These are phyloP conservation scores for Alnus rubra DNA, from an alignment of 306 rosid genomes.

Conservation along the genomic window DNA sequence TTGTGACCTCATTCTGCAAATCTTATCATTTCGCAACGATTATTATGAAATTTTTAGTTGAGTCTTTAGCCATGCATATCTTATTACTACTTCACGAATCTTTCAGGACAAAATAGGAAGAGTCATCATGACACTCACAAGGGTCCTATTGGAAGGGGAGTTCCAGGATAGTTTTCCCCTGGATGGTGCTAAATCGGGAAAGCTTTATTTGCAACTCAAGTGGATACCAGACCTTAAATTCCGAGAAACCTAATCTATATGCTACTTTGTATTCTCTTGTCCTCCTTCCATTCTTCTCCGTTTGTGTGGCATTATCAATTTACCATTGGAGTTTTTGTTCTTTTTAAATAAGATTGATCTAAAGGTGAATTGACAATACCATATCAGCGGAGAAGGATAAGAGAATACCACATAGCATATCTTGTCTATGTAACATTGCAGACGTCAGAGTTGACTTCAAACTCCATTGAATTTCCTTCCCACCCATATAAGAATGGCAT, in stretches of 20 bases:
- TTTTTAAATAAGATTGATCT: too few relatives aligned
- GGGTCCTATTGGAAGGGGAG: slow-evolving; percentile 73
- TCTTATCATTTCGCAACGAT: too few relatives aligned
- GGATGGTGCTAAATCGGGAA: slow-evolving; percentile 76
- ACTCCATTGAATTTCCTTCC: background rate
- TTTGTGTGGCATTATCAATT: too few relatives aligned
- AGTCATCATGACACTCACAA: slow-evolving; percentile 76
- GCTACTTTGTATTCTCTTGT: too few relatives aligned
- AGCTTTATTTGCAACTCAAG: slow-evolving; percentile 49
- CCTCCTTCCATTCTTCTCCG: too few relatives aligned
- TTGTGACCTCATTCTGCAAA: background rate
- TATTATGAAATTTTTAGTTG: background rate
- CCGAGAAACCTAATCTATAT: slow-evolving; percentile 38
- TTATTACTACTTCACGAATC: slow-evolving; percentile 1
- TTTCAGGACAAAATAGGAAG: slow-evolving; percentile 78
- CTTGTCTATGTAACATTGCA: background rate
- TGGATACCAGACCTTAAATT: slow-evolving; percentile 70
- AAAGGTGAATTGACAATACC: too few relatives aligned
- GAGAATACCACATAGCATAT: too few relatives aligned
- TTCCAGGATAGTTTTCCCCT: slow-evolving; percentile 48
- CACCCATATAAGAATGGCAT: background rate
- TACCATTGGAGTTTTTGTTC: too few relatives aligned
- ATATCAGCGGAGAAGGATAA: too few relatives aligned
- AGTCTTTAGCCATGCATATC: background rate
- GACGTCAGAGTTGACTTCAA: background rate